phyloP scores from a whole-genome alignment of 257 asterid species.

The Sherardia arvensis region DNA sequence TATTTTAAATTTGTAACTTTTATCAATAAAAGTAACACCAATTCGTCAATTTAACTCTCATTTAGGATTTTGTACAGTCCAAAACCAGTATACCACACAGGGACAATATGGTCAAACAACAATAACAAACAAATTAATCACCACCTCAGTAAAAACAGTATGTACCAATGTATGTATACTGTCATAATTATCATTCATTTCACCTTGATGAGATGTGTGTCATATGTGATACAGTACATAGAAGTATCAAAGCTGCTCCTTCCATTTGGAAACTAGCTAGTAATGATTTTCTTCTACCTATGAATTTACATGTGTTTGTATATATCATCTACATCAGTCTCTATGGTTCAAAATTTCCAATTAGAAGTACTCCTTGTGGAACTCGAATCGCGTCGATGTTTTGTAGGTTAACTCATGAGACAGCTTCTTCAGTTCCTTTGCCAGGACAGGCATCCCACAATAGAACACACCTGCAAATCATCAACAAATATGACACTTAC shows the following conservation, averaged over 20 bases:
- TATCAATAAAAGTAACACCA: too few species aligned
- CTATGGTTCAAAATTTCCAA: conserved; percentile 15
- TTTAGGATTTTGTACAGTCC: too few species aligned
- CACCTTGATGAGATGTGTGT: background rate
- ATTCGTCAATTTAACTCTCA: too few species aligned
- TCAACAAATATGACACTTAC: background rate
- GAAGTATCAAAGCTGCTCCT: background rate
- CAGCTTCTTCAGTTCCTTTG: conserved; percentile 64
- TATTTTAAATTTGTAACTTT: too few species aligned
- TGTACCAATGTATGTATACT: background rate
- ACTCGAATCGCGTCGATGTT: conserved; percentile 73
- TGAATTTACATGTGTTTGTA: conserved; percentile 23
- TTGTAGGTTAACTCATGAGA: conserved; percentile 60
- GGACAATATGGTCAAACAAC: too few species aligned
- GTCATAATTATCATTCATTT: background rate
- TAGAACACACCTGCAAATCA: conserved; percentile 60
- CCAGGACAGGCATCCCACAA: conserved; percentile 71
- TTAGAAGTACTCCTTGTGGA: conserved; percentile 70
- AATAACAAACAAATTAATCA: too few species aligned
- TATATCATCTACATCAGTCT: conserved; percentile 11
- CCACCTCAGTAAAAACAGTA: too few species aligned
- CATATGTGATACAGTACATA: background rate
- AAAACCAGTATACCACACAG: too few species aligned
- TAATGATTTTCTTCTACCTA: conserved; percentile 18
- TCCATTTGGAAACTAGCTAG: conserved; percentile 1